These are phyloP conservation scores for Diplocarpon mali DNA, from an alignment of 2,329 filamentous ascomycete species.

Conservation along the genomic window DNA sequence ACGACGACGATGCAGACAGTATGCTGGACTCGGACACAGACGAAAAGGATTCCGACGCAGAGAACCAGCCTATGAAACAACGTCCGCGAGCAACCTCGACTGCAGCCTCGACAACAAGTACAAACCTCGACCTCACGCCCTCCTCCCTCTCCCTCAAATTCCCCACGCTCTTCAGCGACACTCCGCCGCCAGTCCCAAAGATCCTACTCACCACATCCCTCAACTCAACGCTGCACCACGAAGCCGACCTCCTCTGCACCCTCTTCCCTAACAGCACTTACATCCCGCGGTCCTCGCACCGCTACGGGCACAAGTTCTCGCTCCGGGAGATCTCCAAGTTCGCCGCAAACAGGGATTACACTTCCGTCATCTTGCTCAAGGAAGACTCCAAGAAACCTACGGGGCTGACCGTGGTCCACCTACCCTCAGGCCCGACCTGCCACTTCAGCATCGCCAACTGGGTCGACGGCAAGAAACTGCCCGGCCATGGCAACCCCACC, in stretches of 20 bases:
- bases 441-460: slow-evolving; percentile 88
- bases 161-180: slow-evolving; percentile 48
- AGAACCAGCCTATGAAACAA: slow-evolving; percentile 30
- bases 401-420: slow-evolving; percentile 72
- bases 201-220: slow-evolving; percentile 86
- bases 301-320: slow-evolving; percentile 81
- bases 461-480: slow-evolving; percentile 77
- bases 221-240: slow-evolving; percentile 76
- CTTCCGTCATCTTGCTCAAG: slow-evolving; percentile 71
- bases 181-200: slow-evolving; percentile 57
- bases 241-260: slow-evolving; percentile 66
- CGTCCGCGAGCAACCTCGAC: slow-evolving; percentile 29
- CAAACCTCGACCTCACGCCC: slow-evolving; percentile 52
- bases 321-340: slow-evolving; percentile 83
- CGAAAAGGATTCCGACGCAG: slow-evolving; percentile 32
- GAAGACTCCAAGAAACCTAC: slow-evolving; percentile 81
- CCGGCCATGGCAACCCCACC: slow-evolving; percentile 80
- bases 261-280: slow-evolving; percentile 76
- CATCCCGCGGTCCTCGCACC: slow-evolving; percentile 74
- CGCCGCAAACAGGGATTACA: slow-evolving; percentile 72
- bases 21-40: slow-evolving; percentile 53
- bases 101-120: slow-evolving; percentile 46
- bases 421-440: slow-evolving; percentile 80
- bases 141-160: slow-evolving; percentile 50
- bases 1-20: slow-evolving; percentile 56